phyloP scores from a whole-genome alignment of 2,329 filamentous ascomycete species.

The Orbilia oligospora region DNA sequence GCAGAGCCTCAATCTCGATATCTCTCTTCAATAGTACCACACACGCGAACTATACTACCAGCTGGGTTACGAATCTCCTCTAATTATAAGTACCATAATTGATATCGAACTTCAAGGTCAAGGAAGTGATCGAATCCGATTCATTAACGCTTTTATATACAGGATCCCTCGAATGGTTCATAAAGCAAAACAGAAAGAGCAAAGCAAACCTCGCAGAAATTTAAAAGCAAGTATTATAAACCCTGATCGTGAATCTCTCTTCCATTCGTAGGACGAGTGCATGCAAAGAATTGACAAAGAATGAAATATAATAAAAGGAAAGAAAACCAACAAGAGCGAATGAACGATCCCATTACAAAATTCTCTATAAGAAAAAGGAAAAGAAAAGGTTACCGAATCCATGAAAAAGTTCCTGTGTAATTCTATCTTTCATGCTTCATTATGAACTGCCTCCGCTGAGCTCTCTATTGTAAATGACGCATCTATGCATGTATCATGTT shows the following conservation, averaged over 20 bases:
- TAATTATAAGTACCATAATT: no score
- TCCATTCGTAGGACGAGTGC: background rate
- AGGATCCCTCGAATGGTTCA: background rate
- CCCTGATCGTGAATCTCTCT: background rate
- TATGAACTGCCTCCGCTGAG: background rate
- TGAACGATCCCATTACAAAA: slow-evolving; percentile 25
- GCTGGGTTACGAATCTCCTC: no score
- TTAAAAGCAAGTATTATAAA: slow-evolving; percentile 8
- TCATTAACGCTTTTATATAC: slow-evolving; percentile 49
- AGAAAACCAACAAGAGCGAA: background rate
- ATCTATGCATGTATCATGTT: slow-evolving; percentile 45
- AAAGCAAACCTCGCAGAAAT: background rate
- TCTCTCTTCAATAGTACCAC: no score
- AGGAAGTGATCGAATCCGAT: background rate
- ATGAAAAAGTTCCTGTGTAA: slow-evolving; percentile 15
- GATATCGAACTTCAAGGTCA: background rate
- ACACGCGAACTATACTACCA: no score
- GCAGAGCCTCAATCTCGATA: slow-evolving; percentile 36
- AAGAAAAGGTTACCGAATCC: slow-evolving; percentile 13
- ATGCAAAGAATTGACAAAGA: background rate
- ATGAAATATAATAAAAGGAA: background rate
- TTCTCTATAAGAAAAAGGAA: slow-evolving; percentile 12
- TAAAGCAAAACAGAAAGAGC: background rate
- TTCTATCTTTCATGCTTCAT: slow-evolving; percentile 13
- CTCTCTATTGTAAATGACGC: background rate